phyloP scores from a whole-genome alignment of 1,284 basidiomycete genomes.

The Trametes pubescens region DNA sequence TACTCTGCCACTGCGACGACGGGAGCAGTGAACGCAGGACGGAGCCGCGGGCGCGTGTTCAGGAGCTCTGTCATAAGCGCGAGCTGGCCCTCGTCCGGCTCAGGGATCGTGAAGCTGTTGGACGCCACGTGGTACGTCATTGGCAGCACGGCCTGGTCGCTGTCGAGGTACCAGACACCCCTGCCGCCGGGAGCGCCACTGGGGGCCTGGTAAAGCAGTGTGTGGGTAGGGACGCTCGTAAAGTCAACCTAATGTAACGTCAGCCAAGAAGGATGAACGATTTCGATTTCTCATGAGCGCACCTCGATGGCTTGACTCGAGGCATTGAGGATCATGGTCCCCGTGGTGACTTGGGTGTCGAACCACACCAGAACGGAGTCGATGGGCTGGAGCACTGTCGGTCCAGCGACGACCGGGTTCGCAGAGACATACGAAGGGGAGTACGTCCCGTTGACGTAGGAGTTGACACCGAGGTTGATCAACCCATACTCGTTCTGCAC shows the following conservation, averaged over 20 bases:
- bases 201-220: not conserved
- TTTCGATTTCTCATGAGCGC: not conserved
- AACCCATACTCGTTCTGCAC: conserved; percentile 1
- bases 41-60: not conserved
- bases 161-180: conserved; percentile 7
- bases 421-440: conserved; percentile 1
- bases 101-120: conserved; percentile 6
- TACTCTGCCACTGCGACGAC: not conserved
- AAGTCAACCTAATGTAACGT: not conserved
- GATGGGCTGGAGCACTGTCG: not conserved
- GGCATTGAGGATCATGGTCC: conserved; percentile 5
- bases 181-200: not conserved
- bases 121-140: conserved; percentile 3
- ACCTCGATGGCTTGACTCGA: conserved; percentile 3
- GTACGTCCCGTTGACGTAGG: not conserved
- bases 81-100: not conserved
- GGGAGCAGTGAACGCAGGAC: not conserved
- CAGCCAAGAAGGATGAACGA: no score
- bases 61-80: conserved; percentile 1
- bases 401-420: not conserved
- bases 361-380: conserved; percentile 10
- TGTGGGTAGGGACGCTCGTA: conserved; percentile 1
- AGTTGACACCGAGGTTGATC: conserved; percentile 1
- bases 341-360: not conserved
- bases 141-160: not conserved